Evolutionary conservation across 148 eudicot genomes (phyloP).

Genomic region (Chenopodium quinoa): DNA sequence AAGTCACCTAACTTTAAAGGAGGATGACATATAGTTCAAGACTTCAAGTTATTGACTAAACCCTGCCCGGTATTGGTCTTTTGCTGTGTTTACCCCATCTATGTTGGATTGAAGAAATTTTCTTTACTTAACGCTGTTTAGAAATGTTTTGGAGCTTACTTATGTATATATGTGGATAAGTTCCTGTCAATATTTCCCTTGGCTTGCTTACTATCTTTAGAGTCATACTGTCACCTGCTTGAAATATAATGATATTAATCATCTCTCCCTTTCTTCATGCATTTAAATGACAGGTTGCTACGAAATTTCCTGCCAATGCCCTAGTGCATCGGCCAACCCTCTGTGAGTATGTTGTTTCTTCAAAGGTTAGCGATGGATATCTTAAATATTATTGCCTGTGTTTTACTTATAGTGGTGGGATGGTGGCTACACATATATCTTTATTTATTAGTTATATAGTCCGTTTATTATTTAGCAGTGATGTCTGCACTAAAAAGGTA

Average conservation of each 20-base stretch:
- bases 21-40: neutral
- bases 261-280: neutral
- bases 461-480: no score
- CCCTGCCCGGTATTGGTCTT: neutral
- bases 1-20: constrained; percentile 8
- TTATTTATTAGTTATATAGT: no score
- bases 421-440: neutral
- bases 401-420: neutral
- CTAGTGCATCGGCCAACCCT: constrained; percentile 67
- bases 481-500: neutral
- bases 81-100: neutral
- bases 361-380: constrained; percentile 41
- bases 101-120: no score
- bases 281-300: constrained; percentile 63
- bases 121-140: neutral
- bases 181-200: neutral
- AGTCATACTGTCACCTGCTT: neutral
- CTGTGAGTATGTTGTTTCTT: constrained; percentile 62
- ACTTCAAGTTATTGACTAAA: neutral
- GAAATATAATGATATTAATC: neutral
- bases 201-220: neutral
- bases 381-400: neutral
- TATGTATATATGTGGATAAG: neutral
- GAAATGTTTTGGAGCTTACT: neutral
- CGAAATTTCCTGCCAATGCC: constrained; percentile 85